Conservation (phyloP, 2,329 filamentous ascomycete genomes). For the Penicillium glabrum region DNA sequence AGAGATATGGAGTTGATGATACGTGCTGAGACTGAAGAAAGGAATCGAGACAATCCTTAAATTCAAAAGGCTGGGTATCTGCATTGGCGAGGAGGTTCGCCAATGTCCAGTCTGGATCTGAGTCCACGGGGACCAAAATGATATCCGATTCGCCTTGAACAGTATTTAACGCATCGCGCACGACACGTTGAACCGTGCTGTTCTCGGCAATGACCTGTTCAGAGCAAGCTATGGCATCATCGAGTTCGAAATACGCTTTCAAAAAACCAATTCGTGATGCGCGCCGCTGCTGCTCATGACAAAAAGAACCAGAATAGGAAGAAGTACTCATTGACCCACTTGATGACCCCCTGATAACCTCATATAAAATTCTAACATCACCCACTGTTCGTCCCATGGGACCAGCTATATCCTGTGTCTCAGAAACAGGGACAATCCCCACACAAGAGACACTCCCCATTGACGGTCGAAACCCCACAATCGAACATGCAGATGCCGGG, state of each 20-base stretch:
- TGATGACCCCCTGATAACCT: constrained; percentile 23
- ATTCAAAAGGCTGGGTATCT: constrained; percentile 64
- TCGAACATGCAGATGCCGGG: constrained; percentile 60
- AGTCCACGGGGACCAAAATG: constrained; percentile 53
- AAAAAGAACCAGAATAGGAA: background rate
- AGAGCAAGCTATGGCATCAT: constrained; percentile 11
- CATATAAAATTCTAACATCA: constrained; percentile 27
- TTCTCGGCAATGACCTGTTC: constrained; percentile 46
- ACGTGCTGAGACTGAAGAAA: constrained; percentile 51
- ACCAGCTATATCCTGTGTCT: constrained; percentile 58
- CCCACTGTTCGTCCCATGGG: constrained; percentile 53
- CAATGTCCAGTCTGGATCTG: constrained; percentile 24
- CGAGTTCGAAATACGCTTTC: constrained; percentile 57
- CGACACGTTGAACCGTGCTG: constrained; percentile 56
- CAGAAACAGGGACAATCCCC: constrained; percentile 58
- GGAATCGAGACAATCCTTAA: constrained; percentile 53
- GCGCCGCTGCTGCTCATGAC: background rate
- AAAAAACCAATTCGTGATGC: constrained; percentile 48
- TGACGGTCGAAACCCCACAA: constrained; percentile 62
- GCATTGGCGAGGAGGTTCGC: constrained; percentile 41
- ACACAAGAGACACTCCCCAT: constrained; percentile 51
- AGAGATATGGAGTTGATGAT: constrained; percentile 25
- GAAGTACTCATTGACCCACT: background rate
- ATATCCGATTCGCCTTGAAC: constrained; percentile 3
- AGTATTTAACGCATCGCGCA: constrained; percentile 45